A percentile compares a stretch with the other conserved stretches of the same genome.
Conservation (phyloP, 2,329 filamentous ascomycete genomes). For the Alternaria sp. region DNA sequence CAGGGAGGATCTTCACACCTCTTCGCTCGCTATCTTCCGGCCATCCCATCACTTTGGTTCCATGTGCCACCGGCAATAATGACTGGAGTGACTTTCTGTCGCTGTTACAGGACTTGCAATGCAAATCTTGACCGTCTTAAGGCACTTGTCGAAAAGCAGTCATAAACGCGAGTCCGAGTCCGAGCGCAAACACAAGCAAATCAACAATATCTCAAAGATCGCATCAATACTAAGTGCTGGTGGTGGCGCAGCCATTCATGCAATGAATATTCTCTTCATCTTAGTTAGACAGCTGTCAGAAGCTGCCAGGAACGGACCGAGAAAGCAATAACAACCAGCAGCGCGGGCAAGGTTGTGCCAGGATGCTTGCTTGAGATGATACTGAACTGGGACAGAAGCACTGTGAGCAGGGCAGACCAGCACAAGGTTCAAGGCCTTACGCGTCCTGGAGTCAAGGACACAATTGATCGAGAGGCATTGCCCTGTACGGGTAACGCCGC, state of each 20-base stretch:
- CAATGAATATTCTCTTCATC: background rate
- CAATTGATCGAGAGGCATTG: background rate
- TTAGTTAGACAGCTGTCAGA: slow-evolving; percentile 5
- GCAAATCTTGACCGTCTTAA: background rate
- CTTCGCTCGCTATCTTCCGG: background rate
- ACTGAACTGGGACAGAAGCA: slow-evolving; percentile 20
- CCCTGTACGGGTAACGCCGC: background rate
- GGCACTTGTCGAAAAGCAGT: slow-evolving; percentile 13
- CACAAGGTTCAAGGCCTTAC: slow-evolving; percentile 9
- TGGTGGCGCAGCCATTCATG: slow-evolving; percentile 6
- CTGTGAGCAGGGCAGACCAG: slow-evolving; percentile 8
- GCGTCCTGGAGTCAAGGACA: background rate
- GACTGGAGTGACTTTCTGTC: background rate
- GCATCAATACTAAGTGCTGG: slow-evolving; percentile 7
- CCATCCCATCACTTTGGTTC: background rate
- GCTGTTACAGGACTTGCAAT: background rate
- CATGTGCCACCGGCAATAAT: slow-evolving; percentile 6
- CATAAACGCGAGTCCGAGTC: slow-evolving; percentile 20
- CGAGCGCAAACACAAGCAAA: slow-evolving; percentile 17
- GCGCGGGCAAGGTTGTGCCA: slow-evolving; percentile 11
- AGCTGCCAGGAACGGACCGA: slow-evolving; percentile 13
- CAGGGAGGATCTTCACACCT: slow-evolving; percentile 7
- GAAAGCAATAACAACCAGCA: slow-evolving; percentile 12
- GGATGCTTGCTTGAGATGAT: slow-evolving; percentile 23
- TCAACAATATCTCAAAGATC: slow-evolving; percentile 15